phyloP scores from a whole-genome alignment of 2,329 filamentous ascomycete species.

The Scedosporium apiospermum region DNA sequence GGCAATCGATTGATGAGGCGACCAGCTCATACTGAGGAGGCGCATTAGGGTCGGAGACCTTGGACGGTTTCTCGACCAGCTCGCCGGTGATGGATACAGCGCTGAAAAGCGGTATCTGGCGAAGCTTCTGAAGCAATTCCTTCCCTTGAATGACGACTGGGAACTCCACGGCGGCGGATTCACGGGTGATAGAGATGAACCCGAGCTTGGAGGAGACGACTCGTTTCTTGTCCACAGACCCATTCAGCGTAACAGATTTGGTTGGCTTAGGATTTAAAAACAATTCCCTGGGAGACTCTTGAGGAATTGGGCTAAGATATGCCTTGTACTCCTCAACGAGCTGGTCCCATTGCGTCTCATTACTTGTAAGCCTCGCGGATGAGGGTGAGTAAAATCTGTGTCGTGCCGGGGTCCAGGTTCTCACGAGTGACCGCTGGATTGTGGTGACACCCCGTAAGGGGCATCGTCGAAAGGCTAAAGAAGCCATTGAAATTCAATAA shows the following conservation, averaged over 20 bases:
- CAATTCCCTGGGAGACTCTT: background rate
- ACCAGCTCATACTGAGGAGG: conserved; percentile 13
- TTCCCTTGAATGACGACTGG: conserved; percentile 26
- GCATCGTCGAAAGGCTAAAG: background rate
- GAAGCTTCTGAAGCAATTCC: conserved; percentile 31
- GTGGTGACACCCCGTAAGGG: background rate
- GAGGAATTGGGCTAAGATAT: background rate
- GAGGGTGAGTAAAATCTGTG: conserved; percentile 5
- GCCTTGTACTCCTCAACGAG: conserved; percentile 7
- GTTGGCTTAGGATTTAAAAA: conserved; percentile 8
- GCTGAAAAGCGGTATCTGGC: conserved; percentile 37
- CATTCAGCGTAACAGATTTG: conserved; percentile 35
- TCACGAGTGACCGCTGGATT: background rate
- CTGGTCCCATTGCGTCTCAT: background rate
- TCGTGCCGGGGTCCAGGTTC: background rate
- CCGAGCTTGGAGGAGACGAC: conserved; percentile 60
- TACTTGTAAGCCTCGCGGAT: background rate
- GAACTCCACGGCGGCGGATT: conserved; percentile 21
- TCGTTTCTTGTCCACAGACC: conserved; percentile 61
- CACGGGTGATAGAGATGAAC: conserved; percentile 51
- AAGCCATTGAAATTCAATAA: background rate
- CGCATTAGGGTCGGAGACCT: conserved; percentile 13
- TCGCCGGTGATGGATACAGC: conserved; percentile 40
- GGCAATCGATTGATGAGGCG: conserved; percentile 45
- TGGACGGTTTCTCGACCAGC: conserved; percentile 14